Percentiles rank a stretch among this genome's conserved stretches.
Conservation (phyloP, 2,329 filamentous ascomycete species). For the Penicillium sp. region DNA sequence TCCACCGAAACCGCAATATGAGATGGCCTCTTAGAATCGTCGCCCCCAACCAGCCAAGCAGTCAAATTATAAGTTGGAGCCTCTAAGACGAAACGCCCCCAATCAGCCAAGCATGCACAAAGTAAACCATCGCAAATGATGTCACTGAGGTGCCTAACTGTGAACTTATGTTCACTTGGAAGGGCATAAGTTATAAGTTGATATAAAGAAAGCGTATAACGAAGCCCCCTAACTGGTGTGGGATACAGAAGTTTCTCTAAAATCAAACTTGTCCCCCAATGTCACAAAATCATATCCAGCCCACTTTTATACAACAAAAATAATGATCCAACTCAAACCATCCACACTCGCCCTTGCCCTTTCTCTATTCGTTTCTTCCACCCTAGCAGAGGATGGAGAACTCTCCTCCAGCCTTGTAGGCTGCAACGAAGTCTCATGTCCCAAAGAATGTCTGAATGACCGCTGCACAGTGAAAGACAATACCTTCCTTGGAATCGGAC, state of each 20-base stretch:
- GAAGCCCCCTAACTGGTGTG: not conserved
- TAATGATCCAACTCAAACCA: not conserved
- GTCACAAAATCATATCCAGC: not conserved
- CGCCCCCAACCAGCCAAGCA: not conserved
- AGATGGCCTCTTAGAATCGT: not conserved
- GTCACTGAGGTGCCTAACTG: not conserved
- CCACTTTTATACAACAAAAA: not conserved
- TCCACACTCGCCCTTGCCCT: not conserved
- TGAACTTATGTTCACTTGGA: not conserved
- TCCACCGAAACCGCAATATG: not conserved
- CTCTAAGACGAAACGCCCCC: too few species aligned
- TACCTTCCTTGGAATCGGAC: not conserved
- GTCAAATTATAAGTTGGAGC: too few species aligned
- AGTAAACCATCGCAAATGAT: not conserved
- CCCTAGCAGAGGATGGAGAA: not conserved
- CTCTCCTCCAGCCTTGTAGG: not conserved
- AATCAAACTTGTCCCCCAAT: not conserved
- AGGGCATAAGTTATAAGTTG: not conserved
- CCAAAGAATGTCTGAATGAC: not conserved
- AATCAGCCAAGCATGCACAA: too few species aligned
- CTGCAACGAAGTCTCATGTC: slow-evolving; percentile 1
- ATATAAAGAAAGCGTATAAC: not conserved
- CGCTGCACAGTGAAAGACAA: not conserved
- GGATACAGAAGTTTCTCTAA: too few species aligned
- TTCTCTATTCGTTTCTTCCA: not conserved